Conservation (phyloP, 2,329 filamentous ascomycete species). For the Mollisiaceae sp. region DNA sequence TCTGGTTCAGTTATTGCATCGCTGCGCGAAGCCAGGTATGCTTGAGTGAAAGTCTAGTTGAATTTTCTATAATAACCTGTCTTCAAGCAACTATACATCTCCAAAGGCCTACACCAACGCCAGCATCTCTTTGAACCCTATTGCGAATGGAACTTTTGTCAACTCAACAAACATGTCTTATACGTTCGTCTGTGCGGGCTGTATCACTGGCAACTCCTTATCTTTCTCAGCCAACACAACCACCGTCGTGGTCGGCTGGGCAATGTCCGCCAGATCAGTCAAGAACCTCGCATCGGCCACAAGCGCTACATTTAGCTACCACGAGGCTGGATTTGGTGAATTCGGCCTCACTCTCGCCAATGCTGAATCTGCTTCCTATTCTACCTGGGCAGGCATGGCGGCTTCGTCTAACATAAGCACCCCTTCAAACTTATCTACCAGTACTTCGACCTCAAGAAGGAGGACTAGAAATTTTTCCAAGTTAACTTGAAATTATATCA, state of each 20-base stretch:
- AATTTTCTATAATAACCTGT: background rate
- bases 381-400: constrained; percentile 30
- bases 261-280: constrained; percentile 17
- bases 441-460: constrained; percentile 18
- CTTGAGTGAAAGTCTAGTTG: constrained; percentile 37
- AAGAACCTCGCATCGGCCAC: constrained; percentile 28
- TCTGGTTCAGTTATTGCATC: constrained; percentile 49
- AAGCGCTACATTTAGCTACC: constrained; percentile 27
- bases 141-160: constrained; percentile 56
- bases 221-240: constrained; percentile 32
- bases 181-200: constrained; percentile 57
- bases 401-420: constrained; percentile 11
- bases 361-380: constrained; percentile 25
- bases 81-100: constrained; percentile 49
- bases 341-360: constrained; percentile 26
- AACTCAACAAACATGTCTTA: constrained; percentile 59
- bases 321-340: constrained; percentile 29
- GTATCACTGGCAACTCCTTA: constrained; percentile 40
- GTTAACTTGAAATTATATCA: constrained; percentile 63
- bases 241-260: constrained; percentile 36
- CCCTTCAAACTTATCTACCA: background rate
- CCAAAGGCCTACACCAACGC: constrained; percentile 51
- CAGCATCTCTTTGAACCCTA: constrained; percentile 42
- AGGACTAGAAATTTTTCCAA: constrained; percentile 29
- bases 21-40: constrained; percentile 47